Evolutionary conservation across 495 filamentous ascomycete species (phyloP).

Genomic region (Hapsidospora chrysogenum): DNA sequence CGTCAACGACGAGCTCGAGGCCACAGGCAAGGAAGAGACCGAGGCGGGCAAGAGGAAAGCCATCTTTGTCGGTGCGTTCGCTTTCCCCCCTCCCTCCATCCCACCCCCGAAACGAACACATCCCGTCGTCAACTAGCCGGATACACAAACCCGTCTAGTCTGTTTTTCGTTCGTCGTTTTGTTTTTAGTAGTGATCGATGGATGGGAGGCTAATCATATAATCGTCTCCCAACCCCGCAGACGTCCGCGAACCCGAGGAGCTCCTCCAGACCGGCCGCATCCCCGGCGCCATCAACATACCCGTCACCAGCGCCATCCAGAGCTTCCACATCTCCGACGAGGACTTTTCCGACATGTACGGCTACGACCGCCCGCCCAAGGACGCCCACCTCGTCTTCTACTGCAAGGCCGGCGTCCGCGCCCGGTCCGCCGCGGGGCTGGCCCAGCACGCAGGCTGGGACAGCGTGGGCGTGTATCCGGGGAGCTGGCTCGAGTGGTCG

Average conservation of each 20-base stretch:
- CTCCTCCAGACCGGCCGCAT: slow-evolving; percentile 52
- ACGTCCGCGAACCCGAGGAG: slow-evolving; percentile 80
- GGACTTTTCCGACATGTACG: slow-evolving; percentile 64
- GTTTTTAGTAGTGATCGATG: no score
- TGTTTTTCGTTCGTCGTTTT: no score
- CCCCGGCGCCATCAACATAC: slow-evolving; percentile 64
- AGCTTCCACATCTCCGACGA: slow-evolving; percentile 52
- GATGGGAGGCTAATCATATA: no score
- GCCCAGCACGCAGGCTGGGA: slow-evolving; percentile 62
- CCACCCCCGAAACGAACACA: no score
- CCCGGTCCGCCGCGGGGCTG: slow-evolving; percentile 61
- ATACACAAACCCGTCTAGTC: no score
- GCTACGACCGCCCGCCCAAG: slow-evolving; percentile 41
- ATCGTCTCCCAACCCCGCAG: no score
- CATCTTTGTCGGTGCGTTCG: no score
- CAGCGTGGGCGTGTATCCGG: slow-evolving; percentile 62
- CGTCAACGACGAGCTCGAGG: no score
- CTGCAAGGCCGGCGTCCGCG: slow-evolving; percentile 80
- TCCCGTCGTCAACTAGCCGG: no score
- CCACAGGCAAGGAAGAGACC: no score
- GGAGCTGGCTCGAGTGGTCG: slow-evolving; percentile 81
- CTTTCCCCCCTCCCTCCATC: no score
- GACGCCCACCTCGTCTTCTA: slow-evolving; percentile 64
- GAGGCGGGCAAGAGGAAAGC: no score
- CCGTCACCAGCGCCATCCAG: slow-evolving; percentile 60